These are phyloP conservation scores for Russula vinacea DNA, from an alignment of 768 basidiomycete genomes.

Conservation along the genomic window DNA sequence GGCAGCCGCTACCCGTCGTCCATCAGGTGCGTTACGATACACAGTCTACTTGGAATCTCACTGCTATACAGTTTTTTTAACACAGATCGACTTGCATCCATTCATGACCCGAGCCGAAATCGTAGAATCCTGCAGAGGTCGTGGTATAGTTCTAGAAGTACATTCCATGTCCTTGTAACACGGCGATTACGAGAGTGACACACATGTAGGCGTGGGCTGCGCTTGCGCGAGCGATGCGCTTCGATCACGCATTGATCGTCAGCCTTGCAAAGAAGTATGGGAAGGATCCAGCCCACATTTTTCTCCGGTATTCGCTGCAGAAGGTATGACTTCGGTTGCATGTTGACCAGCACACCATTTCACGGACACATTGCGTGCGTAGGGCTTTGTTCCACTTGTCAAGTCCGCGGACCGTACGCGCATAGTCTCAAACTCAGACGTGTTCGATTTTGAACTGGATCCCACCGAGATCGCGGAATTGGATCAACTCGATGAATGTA, in stretches of 20 bases:
- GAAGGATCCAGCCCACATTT: conserved; percentile 56
- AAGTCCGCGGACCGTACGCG: conserved; percentile 55
- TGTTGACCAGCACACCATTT: not conserved
- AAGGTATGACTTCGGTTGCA: conserved; percentile 44
- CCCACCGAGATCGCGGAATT: conserved; percentile 48
- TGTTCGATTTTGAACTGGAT: conserved; percentile 62
- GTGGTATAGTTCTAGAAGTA: conserved; percentile 62
- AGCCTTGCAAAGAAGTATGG: conserved; percentile 47
- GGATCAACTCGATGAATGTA: conserved; percentile 55
- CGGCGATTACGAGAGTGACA: not conserved
- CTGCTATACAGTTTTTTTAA: conserved; percentile 12
- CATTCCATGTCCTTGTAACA: conserved; percentile 28
- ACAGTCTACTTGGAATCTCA: not conserved
- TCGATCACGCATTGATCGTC: conserved; percentile 54
- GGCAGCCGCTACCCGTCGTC: conserved; percentile 51
- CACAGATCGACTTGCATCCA: conserved; percentile 57
- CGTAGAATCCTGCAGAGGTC: conserved; percentile 54
- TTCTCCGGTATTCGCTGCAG: conserved; percentile 76
- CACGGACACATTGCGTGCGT: conserved; percentile 5
- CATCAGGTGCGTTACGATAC: conserved; percentile 50
- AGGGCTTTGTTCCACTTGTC: conserved; percentile 63
- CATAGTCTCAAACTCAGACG: conserved; percentile 54
- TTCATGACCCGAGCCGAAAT: conserved; percentile 67
- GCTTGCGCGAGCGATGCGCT: conserved; percentile 62
- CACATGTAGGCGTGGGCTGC: conserved; percentile 66